A percentile compares a stretch with the other conserved stretches of the same genome.
Evolutionary conservation across 1,284 basidiomycete genomes (phyloP).

Genomic region (Athelia psychrophila): DNA sequence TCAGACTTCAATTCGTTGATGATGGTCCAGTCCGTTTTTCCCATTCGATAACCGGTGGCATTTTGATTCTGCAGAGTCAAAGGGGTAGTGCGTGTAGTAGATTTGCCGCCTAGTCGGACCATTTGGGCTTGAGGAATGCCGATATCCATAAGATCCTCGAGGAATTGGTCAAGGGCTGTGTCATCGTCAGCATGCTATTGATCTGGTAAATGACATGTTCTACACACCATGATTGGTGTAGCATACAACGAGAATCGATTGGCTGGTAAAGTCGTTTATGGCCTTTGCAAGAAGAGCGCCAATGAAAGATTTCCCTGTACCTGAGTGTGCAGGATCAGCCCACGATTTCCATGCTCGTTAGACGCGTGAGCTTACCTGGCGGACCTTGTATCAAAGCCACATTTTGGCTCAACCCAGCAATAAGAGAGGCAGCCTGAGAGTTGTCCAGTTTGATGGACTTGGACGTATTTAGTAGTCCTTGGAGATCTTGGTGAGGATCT

Average conservation of each 20-base stretch:
- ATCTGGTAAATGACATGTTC: neutral
- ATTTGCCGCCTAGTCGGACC: constrained; percentile 54
- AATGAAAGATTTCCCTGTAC: constrained; percentile 69
- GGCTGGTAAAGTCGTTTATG: constrained; percentile 41
- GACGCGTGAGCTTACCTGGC: constrained; percentile 39
- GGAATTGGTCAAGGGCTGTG: constrained; percentile 53
- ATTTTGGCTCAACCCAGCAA: constrained; percentile 48
- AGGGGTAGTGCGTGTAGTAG: constrained; percentile 39
- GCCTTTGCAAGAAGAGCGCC: constrained; percentile 58
- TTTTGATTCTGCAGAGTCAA: constrained; percentile 37
- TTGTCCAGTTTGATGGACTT: constrained; percentile 44
- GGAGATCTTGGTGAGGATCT: constrained; percentile 38
- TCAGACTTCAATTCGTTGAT: constrained; percentile 34
- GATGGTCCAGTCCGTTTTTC: constrained; percentile 32
- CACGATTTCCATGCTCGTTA: neutral
- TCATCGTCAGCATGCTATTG: neutral
- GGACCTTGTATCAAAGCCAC: constrained; percentile 65
- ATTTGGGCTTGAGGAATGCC: constrained; percentile 47
- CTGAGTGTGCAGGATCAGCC: constrained; percentile 25
- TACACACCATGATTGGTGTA: constrained; percentile 56
- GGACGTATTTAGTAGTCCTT: constrained; percentile 30
- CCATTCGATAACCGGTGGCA: constrained; percentile 12
- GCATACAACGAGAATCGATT: constrained; percentile 59
- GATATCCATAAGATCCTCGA: constrained; percentile 55
- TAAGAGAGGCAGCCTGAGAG: constrained; percentile 47